A percentile compares a stretch with the other conserved stretches of the same genome.
Conservation (phyloP, 345 rosid genomes). For the Gossypium arboreum region DNA sequence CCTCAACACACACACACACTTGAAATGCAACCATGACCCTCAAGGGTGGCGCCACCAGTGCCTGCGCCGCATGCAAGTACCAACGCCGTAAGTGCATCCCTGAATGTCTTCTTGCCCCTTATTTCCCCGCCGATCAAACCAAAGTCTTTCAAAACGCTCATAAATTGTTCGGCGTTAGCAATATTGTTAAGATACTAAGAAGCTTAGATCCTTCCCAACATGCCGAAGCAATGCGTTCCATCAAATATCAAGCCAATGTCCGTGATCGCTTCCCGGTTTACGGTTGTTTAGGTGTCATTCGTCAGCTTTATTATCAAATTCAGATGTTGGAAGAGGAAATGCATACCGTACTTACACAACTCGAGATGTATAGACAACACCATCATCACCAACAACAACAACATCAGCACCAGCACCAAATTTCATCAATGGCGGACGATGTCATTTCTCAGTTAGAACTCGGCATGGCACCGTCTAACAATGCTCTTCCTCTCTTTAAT, state of each 20-base stretch:
- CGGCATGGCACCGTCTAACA: constrained; percentile 68
- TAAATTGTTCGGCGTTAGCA: constrained; percentile 72
- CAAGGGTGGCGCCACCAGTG: constrained; percentile 82
- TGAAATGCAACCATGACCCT: constrained; percentile 58
- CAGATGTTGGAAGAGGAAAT: constrained; percentile 59
- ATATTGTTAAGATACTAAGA: constrained; percentile 59
- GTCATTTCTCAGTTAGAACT: constrained; percentile 65
- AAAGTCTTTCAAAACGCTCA: constrained; percentile 74
- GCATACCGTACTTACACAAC: constrained; percentile 45
- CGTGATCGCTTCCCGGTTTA: constrained; percentile 75
- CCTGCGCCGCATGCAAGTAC: constrained; percentile 96
- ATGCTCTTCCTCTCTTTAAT: constrained; percentile 32
- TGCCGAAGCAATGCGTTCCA: constrained; percentile 74
- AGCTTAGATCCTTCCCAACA: constrained; percentile 43
- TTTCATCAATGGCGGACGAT: constrained; percentile 31
- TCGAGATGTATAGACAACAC: constrained; percentile 56
- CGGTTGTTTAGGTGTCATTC: constrained; percentile 64
- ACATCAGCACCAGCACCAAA: constrained; percentile 6
- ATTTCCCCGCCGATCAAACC: constrained; percentile 76
- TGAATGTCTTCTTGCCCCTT: constrained; percentile 74
- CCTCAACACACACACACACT: background rate
- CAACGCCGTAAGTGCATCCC: constrained; percentile 67
- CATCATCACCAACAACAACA: constrained; percentile 20
- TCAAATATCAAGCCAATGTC: constrained; percentile 60
- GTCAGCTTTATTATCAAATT: constrained; percentile 43